Base-by-base conservation (phyloP, 1,139 yeast species). In the Yamadazyma taylorii region DNA sequence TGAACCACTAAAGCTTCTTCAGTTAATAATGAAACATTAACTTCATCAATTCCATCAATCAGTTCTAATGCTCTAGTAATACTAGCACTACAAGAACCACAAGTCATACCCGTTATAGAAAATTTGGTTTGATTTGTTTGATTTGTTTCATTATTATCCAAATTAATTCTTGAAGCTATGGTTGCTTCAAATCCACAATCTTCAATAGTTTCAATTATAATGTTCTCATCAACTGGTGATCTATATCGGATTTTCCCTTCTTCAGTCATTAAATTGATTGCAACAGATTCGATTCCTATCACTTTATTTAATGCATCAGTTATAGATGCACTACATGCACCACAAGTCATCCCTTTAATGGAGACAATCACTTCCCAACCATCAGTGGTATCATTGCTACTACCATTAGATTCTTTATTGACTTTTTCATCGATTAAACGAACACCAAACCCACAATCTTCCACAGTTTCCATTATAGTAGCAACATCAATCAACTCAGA, bases 321-420 rank as follows among this genome's bases (percentile, higher is more conserved):
- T 25, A 89, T 78, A 1, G 90, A 66, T 2, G 79, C 70, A 3
- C 81, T 76, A 56, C 96, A 89, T 0, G 94, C 76, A 3, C 92
- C 85, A 54, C 96, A 89, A 5, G 96, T 87, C 96, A 89, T 89
- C 4, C 96, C 96, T 23, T 49, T 56, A 1, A 84, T 60, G 24
- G 66, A 29, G 4, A 46, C 41, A 3, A 24, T 12, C 4, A 40
- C 11, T 29, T 29, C 32, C 4, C 11, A n/a, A 4, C 11, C 4
- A 12, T 29, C 16, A 6, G 12, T n/a, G 21, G n/a, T 26, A 7
- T 26, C 17, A 6, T 7, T 26, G 9, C 40, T 37, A 19, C 12
- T 17, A 2, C 19, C 24, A 19, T 17, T 12, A n/a, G 7, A n/a
- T n/a, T n/a, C n/a, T n/a, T n/a, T n/a, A n/a, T n/a, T n/a, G n/a